A percentile compares a stretch with the other conserved stretches of the same genome.
phyloP scores from a whole-genome alignment of 1,284 basidiomycete genomes.

The Puccinia novopanici region DNA sequence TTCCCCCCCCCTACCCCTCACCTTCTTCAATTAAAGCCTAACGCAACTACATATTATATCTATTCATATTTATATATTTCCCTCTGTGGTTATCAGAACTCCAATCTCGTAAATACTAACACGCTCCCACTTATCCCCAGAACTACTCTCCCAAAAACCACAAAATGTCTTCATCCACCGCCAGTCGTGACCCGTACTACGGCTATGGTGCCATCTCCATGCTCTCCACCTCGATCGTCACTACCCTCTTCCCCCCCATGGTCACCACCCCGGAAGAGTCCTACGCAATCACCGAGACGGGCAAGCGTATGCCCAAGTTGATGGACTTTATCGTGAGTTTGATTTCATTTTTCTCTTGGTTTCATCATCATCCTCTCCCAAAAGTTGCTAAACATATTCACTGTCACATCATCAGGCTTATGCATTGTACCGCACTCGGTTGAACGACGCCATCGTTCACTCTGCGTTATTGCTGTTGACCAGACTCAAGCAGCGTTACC shows the following conservation, averaged over 20 bases:
- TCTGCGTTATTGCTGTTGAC: conserved; percentile 81
- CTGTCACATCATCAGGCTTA: conserved; percentile 68
- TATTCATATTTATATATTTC: not conserved
- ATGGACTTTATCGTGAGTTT: conserved; percentile 55
- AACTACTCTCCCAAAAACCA: not conserved
- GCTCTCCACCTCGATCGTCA: conserved; percentile 52
- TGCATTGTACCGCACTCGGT: conserved; percentile 80
- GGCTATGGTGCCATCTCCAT: conserved; percentile 38
- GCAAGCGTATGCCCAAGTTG: conserved; percentile 30
- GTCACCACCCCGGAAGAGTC: conserved; percentile 52
- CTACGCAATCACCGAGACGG: conserved; percentile 10
- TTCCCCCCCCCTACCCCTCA: not conserved
- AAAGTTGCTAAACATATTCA: not conserved
- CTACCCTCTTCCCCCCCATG: conserved; percentile 52
- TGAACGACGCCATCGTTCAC: conserved; percentile 78
- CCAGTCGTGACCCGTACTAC: conserved; percentile 44
- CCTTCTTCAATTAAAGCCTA: not conserved
- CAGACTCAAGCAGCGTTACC: conserved; percentile 84
- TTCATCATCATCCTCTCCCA: not conserved
- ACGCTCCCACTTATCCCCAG: not conserved
- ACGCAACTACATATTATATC: conserved; percentile 1
- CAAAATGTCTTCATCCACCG: conserved; percentile 40
- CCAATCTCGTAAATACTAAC: not conserved
- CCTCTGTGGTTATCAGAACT: not conserved
- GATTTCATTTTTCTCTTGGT: not conserved